phyloP scores from a whole-genome alignment of 2,329 filamentous ascomycete genomes.

The Cercospora sp. region DNA sequence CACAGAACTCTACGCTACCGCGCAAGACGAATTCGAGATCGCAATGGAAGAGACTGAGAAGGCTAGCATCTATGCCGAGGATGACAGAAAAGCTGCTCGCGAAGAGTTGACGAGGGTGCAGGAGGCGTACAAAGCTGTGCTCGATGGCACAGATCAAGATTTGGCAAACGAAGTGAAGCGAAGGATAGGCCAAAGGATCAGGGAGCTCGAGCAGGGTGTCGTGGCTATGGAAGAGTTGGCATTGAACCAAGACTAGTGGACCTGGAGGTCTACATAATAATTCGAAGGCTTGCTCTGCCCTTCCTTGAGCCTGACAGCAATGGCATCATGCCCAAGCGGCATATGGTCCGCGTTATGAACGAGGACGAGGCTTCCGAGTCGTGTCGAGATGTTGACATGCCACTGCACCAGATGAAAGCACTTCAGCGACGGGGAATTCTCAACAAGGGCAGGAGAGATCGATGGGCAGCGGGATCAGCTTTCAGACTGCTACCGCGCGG shows the following conservation, averaged over 20 bases:
- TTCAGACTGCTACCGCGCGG: neutral
- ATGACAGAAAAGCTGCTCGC: constrained; percentile 54
- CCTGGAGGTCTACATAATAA: neutral
- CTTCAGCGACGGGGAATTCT: neutral
- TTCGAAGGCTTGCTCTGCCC: neutral
- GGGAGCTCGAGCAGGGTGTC: constrained; percentile 56
- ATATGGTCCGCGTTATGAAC: neutral
- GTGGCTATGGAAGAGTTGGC: constrained; percentile 54
- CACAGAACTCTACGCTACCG: constrained; percentile 44
- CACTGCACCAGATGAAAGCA: neutral
- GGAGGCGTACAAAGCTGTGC: constrained; percentile 47
- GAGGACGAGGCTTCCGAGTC: neutral
- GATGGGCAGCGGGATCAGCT: neutral
- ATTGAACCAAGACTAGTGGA: constrained; percentile 45
- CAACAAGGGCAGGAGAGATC: neutral
- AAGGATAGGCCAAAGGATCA: constrained; percentile 52
- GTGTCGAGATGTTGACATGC: neutral
- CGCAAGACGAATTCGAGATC: constrained; percentile 50
- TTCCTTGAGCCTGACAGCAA: neutral
- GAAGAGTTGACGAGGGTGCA: constrained; percentile 54
- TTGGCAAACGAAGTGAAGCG: constrained; percentile 53
- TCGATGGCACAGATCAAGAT: constrained; percentile 45
- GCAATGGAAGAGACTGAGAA: constrained; percentile 55
- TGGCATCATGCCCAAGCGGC: neutral
- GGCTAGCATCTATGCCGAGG: constrained; percentile 56